Evolutionary conservation across 352 stramenopile genomes (phyloP).

Genomic region (Globisporangium spiculum): DNA sequence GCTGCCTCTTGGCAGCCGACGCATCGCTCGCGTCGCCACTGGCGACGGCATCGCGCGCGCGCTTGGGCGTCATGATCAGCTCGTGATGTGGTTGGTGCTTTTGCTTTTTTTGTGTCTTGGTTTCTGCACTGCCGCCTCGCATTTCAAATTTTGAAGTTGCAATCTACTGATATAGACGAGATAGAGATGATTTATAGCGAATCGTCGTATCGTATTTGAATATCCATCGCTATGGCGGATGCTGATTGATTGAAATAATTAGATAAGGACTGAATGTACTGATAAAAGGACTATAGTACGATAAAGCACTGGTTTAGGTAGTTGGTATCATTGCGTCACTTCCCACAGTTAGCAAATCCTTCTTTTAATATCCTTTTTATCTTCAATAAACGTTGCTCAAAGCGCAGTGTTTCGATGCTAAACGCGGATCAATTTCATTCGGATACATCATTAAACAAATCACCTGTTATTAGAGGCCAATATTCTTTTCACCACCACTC

Average conservation of each 20-base stretch:
- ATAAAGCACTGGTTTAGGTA: neutral
- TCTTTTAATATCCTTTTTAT: neutral
- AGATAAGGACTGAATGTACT: neutral
- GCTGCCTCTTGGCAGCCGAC: neutral
- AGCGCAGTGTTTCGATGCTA: no score
- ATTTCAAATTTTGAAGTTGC: slow-evolving; percentile 6
- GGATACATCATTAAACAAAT: neutral
- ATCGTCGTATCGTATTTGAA: neutral
- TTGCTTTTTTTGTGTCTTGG: neutral
- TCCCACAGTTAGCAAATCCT: neutral
- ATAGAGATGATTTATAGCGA: neutral
- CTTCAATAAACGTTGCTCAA: neutral
- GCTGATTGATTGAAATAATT: neutral
- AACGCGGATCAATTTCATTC: neutral
- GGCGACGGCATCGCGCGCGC: neutral
- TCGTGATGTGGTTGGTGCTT: neutral
- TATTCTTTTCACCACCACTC: neutral
- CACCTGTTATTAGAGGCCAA: neutral
- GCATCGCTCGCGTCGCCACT: neutral
- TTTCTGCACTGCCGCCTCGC: neutral
- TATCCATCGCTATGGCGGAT: no score
- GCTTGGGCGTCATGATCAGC: slow-evolving; percentile 6
- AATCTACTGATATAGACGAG: neutral
- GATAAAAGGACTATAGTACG: neutral
- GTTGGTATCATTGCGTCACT: neutral